Percentiles rank a stretch among this genome's conserved stretches.
Conservation (phyloP, 2,329 filamentous ascomycete genomes). For the Cercospora nicotianae region DNA sequence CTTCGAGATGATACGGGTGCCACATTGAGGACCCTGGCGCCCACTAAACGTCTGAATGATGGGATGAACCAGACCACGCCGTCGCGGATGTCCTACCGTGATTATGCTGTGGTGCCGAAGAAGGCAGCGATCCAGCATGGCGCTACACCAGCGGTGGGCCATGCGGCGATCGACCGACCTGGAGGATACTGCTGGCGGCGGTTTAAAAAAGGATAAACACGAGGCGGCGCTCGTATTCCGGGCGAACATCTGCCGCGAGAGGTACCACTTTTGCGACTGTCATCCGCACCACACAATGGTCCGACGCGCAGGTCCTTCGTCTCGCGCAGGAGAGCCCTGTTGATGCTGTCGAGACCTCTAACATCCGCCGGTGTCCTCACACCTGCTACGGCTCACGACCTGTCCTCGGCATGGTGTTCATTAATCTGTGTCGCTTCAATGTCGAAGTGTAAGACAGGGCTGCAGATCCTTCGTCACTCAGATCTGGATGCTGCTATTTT, state of each 20-base stretch:
- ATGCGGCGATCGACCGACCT: neutral
- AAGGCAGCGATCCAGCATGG: neutral
- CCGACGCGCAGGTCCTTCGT: neutral
- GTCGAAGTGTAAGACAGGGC: constrained; percentile 3
- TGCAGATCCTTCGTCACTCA: constrained; percentile 5
- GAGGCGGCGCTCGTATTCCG: constrained; percentile 14
- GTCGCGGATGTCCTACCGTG: neutral
- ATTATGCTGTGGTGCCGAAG: constrained; percentile 3
- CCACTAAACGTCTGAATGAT: neutral
- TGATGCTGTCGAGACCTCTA: neutral
- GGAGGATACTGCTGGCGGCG: constrained; percentile 1
- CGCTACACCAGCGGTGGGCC: constrained; percentile 1
- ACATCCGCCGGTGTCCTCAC: neutral
- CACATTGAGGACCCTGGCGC: constrained; percentile 2
- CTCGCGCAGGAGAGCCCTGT: neutral
- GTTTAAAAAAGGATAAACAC: constrained; percentile 2
- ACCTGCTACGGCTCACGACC: neutral
- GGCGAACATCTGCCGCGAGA: constrained; percentile 4
- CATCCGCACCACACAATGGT: neutral
- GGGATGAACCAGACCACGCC: neutral
- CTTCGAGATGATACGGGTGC: neutral
- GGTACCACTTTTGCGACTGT: neutral
- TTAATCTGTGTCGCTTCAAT: neutral
- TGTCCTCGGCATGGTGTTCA: neutral
- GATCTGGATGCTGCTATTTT: constrained; percentile 9